phyloP scores from a whole-genome alignment of 352 stramenopile genomes.

The Lagenidium sp. region DNA sequence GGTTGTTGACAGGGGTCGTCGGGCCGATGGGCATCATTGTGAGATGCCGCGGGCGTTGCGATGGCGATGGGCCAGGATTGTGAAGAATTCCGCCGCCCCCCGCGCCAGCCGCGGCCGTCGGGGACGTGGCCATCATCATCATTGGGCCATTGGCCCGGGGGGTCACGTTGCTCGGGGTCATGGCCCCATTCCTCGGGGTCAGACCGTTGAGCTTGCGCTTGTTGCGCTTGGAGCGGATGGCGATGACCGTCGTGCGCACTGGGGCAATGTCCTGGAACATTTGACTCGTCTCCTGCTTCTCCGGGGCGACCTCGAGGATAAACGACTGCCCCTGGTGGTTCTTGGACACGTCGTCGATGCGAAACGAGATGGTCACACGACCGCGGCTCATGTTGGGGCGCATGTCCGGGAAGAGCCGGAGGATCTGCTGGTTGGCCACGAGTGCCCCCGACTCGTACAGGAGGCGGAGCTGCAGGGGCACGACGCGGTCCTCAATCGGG shows the following conservation, averaged over 20 bases:
- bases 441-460: constrained; percentile 80
- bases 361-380: constrained; percentile 84
- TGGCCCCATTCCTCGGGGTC: constrained; percentile 12
- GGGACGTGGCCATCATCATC: constrained; percentile 11
- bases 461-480: constrained; percentile 58
- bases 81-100: too few relatives aligned
- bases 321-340: constrained; percentile 97
- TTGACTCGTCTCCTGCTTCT: constrained; percentile 69
- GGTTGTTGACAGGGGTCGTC: constrained; percentile 3
- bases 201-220: constrained; percentile 73
- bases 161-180: neutral
- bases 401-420: constrained; percentile 83
- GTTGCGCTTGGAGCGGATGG: constrained; percentile 93
- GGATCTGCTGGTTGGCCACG: constrained; percentile 88
- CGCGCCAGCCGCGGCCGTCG: constrained; percentile 2
- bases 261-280: constrained; percentile 90
- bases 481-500: constrained; percentile 64
- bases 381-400: constrained; percentile 83
- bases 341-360: constrained; percentile 96
- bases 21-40: constrained; percentile 5
- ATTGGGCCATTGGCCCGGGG: constrained; percentile 11
- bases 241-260: constrained; percentile 81
- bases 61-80: neutral
- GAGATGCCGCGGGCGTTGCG: constrained; percentile 10
- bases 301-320: constrained; percentile 81